Base-by-base conservation (phyloP, 805 yeast species). In the Yamadazyma paraphyllophila region DNA sequence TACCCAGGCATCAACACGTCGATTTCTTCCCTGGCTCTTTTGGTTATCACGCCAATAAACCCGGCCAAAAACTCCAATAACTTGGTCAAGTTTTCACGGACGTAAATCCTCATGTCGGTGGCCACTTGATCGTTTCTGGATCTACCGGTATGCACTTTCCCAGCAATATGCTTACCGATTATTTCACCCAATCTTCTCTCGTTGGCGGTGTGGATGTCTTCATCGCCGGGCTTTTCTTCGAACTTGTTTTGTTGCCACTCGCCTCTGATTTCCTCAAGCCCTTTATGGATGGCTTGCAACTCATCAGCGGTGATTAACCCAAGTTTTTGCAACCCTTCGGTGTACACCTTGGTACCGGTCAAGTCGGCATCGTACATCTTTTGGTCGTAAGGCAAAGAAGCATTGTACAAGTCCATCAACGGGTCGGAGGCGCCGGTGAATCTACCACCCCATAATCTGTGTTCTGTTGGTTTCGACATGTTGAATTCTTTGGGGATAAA, bases 91-190 rank as follows among this genome's bases (percentile, higher is more conserved):
- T 82, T 79, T 57, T 84, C 91, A 59, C 97, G 84, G 45, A 94
- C 97, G 56, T 80, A 92, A 24, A 94, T 81, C 67, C 99, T 80
- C 96, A 94, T 88, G 63, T 94, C 99, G n/a, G 98, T 92, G 38
- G 97, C 99, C 42, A 91, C 97, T 73, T 94, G 99, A 66, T 94
- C 99, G 61, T 94, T 94, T 77, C 99, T 83, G 39, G 96, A 88
- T 63, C 99, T 82, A 50, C 99, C 99, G n/a, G 99, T 94, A 66
- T 94, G 99, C 26, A 94, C 98, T 60, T 94, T 94, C 34, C 99
- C 99, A 12, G 98, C 88, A 62, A 94, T 92, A 45, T 81, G 82
- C 59, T 82, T 83, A 46, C 99, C 99, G 59, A 94, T 94, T 44
- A 94, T 73, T 70, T 94, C 99, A 41, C 99, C 99, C 52, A 94